Percentiles rank a stretch among this genome's conserved stretches.
phyloP scores from a whole-genome alignment of 129 eudicot species.

The Scalesia atractyloides region DNA sequence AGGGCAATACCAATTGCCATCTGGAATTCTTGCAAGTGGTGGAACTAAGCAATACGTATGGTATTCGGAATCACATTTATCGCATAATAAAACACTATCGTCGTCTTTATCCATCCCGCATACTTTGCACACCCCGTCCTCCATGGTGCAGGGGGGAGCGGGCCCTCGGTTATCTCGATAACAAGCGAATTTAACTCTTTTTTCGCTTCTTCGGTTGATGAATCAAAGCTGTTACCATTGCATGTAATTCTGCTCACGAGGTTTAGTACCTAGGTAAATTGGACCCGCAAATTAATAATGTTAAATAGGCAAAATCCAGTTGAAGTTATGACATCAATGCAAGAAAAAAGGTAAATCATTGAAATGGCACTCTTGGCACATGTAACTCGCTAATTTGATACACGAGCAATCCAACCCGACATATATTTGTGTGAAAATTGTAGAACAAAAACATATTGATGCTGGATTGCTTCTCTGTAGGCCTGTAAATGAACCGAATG shows the following conservation, averaged over 20 bases:
- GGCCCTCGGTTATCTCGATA: constrained; percentile 41
- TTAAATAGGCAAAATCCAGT: constrained; percentile 6
- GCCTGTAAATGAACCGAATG: too few relatives aligned
- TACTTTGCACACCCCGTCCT: constrained; percentile 70
- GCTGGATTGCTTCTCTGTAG: not conserved
- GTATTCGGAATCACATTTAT: constrained; percentile 66
- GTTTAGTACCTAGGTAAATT: constrained; percentile 56
- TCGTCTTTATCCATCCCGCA: constrained; percentile 72
- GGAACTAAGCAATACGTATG: constrained; percentile 72
- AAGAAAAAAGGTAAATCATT: not conserved
- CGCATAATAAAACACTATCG: constrained; percentile 59
- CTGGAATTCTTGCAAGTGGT: constrained; percentile 65
- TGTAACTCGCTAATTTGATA: not conserved
- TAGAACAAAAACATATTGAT: not conserved
- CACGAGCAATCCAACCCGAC: constrained; percentile 1
- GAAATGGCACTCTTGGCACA: constrained; percentile 1
- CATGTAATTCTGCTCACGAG: constrained; percentile 51
- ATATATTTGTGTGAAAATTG: not conserved
- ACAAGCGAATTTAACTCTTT: constrained; percentile 58
- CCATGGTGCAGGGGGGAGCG: constrained; percentile 68
- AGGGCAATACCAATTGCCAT: constrained; percentile 76
- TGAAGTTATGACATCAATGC: constrained; percentile 1
- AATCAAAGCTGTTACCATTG: constrained; percentile 24
- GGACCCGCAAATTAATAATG: constrained; percentile 6
- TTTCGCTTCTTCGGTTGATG: constrained; percentile 48